phyloP scores from a whole-genome alignment of 2,329 filamentous ascomycete genomes.

The Colletotrichum orbiculare region DNA sequence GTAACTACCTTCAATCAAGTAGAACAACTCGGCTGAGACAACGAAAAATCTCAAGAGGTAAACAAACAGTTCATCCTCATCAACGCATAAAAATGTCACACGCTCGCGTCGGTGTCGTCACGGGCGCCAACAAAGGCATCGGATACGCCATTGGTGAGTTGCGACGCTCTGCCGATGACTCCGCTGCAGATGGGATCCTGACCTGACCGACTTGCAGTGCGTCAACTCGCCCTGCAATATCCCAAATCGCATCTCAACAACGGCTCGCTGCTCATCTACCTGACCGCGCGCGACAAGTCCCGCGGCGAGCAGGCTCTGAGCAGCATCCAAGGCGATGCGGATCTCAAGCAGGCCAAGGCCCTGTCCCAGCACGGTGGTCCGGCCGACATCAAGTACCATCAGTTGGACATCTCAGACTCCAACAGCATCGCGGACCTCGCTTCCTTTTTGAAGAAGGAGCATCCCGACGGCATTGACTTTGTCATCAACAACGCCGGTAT shows the following conservation, averaged over 20 bases:
- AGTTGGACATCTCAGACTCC: conserved; percentile 59
- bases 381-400: conserved; percentile 58
- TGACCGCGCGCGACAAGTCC: conserved; percentile 60
- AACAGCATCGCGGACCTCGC: conserved; percentile 56
- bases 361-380: conserved; percentile 52
- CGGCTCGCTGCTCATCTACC: conserved; percentile 62
- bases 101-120: conserved; percentile 60
- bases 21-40: background rate
- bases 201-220: conserved; percentile 48
- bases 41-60: too few relatives aligned
- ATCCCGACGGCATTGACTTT: conserved; percentile 61
- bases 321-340: conserved; percentile 53
- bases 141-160: conserved; percentile 37
- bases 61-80: too few relatives aligned
- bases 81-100: conserved; percentile 39
- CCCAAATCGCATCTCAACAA: conserved; percentile 58
- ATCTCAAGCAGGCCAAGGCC: conserved; percentile 58
- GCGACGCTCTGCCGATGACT: background rate
- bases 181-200: background rate
- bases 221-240: conserved; percentile 64
- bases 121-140: conserved; percentile 63
- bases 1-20: background rate
- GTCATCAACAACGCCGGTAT: conserved; percentile 66
- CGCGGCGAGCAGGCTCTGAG: conserved; percentile 59
- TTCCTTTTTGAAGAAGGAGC: conserved; percentile 52